These are phyloP conservation scores for Aspergillus sp. DNA, from an alignment of 2,329 filamentous ascomycete species.

Conservation along the genomic window DNA sequence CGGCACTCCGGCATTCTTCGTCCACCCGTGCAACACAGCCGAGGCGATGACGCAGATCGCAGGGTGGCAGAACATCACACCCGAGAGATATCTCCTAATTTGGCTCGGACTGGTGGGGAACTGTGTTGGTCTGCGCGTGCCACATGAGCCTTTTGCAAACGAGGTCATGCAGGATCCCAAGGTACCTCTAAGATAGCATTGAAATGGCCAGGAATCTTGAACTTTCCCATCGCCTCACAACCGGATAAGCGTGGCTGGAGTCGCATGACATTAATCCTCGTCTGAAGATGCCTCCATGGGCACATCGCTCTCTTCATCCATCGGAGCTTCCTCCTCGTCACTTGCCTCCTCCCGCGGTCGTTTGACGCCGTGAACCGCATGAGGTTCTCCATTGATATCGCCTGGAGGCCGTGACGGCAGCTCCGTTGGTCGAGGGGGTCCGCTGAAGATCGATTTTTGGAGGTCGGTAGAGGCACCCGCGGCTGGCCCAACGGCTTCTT, in stretches of 20 bases:
- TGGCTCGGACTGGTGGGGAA: conserved; percentile 86
- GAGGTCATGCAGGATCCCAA: conserved; percentile 13
- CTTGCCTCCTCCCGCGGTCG: conserved; percentile 58
- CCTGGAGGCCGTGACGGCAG: conserved; percentile 44
- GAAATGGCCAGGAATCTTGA: conserved; percentile 10
- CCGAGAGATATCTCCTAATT: conserved; percentile 65
- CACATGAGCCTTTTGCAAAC: conserved; percentile 49
- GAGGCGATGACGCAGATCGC: conserved; percentile 64
- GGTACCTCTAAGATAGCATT: conserved; percentile 9
- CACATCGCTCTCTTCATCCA: conserved; percentile 61
- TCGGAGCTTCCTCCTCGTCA: conserved; percentile 44
- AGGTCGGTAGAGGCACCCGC: conserved; percentile 60
- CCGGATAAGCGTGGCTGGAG: conserved; percentile 1
- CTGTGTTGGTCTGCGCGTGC: conserved; percentile 68
- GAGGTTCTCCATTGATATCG: conserved; percentile 37
- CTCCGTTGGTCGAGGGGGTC: conserved; percentile 36
- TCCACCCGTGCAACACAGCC: conserved; percentile 85
- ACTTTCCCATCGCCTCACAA: conserved; percentile 4
- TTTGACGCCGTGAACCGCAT: conserved; percentile 54
- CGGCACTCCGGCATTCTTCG: conserved; percentile 70
- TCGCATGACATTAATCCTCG: conserved; percentile 55
- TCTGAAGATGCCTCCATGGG: conserved; percentile 64
- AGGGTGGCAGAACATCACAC: conserved; percentile 26
- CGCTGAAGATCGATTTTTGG: conserved; percentile 73
- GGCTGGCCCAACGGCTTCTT: conserved; percentile 39